Percentiles rank a stretch among this genome's conserved stretches.
Evolutionary conservation across 169 alveolate genomes (phyloP).

Genomic region (Theileria orientalis): DNA sequence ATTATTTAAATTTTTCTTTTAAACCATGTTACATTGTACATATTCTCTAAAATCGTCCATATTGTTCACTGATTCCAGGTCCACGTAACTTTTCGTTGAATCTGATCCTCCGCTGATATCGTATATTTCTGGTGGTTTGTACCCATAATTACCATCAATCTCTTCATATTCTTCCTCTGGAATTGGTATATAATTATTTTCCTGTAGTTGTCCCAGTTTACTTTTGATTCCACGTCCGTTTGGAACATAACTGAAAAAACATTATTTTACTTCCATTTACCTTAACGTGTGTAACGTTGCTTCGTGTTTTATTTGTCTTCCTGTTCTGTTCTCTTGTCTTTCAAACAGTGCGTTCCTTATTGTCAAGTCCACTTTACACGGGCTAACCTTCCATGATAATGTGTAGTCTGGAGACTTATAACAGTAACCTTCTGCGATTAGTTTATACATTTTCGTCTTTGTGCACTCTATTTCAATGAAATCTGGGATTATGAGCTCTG

Average conservation of each 20-base stretch:
- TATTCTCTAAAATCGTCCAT: slow-evolving; percentile 3
- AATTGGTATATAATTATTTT: not conserved
- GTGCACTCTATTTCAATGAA: not conserved
- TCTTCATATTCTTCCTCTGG: not conserved
- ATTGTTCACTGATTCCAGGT: not conserved
- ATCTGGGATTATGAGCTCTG: slow-evolving; percentile 7
- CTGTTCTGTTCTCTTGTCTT: not conserved
- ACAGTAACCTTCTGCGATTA: slow-evolving; percentile 30
- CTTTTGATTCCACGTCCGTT: not conserved
- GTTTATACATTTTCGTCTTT: slow-evolving; percentile 9
- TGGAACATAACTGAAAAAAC: not conserved
- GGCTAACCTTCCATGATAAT: slow-evolving; percentile 34
- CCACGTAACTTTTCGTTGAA: not conserved
- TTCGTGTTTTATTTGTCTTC: not conserved
- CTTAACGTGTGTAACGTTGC: slow-evolving; percentile 7
- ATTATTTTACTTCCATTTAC: not conserved
- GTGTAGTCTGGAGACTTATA: slow-evolving; percentile 18
- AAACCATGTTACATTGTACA: not conserved
- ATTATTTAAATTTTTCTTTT: not conserved
- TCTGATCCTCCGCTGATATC: not conserved
- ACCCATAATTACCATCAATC: not conserved
- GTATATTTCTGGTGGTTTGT: slow-evolving; percentile 11
- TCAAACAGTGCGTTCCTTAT: not conserved
- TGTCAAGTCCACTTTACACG: slow-evolving; percentile 9
- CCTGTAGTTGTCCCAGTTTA: no score